Evolutionary conservation across 2,329 filamentous ascomycete species (phyloP).

Genomic region (Paracorniculantispora psalliotae): DNA sequence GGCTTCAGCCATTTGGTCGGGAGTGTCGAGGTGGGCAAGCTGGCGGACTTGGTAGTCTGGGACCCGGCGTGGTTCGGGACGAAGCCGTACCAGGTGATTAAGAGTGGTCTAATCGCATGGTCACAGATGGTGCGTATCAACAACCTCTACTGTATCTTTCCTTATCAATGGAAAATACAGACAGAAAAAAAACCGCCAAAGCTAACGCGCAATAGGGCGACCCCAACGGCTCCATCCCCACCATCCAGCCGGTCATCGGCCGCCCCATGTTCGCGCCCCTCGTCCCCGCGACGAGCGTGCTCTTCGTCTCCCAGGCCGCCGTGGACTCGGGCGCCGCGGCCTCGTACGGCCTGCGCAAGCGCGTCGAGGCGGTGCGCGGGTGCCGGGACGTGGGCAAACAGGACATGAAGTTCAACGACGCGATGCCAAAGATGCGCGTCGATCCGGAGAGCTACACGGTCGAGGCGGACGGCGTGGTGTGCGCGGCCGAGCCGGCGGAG

Average conservation of each 20-base stretch:
- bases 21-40: slow-evolving; percentile 80
- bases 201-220: no score
- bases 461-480: slow-evolving; percentile 74
- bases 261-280: slow-evolving; percentile 79
- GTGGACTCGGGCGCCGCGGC: slow-evolving; percentile 61
- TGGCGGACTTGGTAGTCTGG: slow-evolving; percentile 89
- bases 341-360: slow-evolving; percentile 72
- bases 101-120: slow-evolving; percentile 80
- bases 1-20: slow-evolving; percentile 85
- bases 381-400: slow-evolving; percentile 73
- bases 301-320: slow-evolving; percentile 75
- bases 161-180: no score
- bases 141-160: neutral
- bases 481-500: slow-evolving; percentile 66
- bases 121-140: slow-evolving; percentile 67
- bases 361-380: slow-evolving; percentile 71
- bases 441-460: slow-evolving; percentile 88
- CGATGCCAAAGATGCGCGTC: slow-evolving; percentile 80
- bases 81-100: slow-evolving; percentile 76
- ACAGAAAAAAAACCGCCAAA: no score
- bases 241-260: slow-evolving; percentile 77
- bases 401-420: slow-evolving; percentile 88
- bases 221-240: slow-evolving; percentile 70
- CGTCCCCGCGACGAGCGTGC: slow-evolving; percentile 67
- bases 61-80: slow-evolving; percentile 78